phyloP scores from a whole-genome alignment of 441 rosid species.

The Geranium incanum region DNA sequence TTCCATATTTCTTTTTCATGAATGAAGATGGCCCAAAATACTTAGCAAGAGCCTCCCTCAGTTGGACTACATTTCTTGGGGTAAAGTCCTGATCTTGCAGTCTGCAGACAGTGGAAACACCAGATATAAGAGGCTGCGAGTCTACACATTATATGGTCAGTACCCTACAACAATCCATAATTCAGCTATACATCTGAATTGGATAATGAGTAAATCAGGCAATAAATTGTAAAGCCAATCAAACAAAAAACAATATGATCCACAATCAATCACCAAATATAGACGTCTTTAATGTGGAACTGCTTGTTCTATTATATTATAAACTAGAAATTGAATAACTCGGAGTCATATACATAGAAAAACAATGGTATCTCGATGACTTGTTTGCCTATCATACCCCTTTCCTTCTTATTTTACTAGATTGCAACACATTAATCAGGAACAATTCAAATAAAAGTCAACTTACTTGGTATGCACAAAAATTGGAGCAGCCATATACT shows the following conservation, averaged over 20 bases:
- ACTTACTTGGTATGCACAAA: constrained; percentile 75
- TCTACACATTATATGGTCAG: not conserved
- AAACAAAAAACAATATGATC: too few species aligned
- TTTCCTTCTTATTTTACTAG: not conserved
- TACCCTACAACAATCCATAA: not conserved
- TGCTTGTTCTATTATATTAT: not conserved
- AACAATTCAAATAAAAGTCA: constrained; percentile 14
- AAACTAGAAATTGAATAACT: not conserved
- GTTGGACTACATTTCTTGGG: constrained; percentile 29
- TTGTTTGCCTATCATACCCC: not conserved
- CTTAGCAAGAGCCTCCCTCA: constrained; percentile 39
- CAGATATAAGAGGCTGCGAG: constrained; percentile 6
- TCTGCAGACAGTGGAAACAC: constrained; percentile 30
- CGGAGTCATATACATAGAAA: not conserved
- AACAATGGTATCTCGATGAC: not conserved
- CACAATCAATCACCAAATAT: too few species aligned
- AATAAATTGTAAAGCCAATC: too few species aligned
- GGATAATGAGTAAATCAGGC: not conserved
- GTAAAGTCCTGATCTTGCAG: constrained; percentile 48
- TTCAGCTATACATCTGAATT: not conserved
- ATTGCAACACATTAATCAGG: not conserved
- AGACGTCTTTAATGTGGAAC: not conserved
- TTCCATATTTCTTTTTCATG: constrained; percentile 28
- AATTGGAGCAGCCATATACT: constrained; percentile 63
- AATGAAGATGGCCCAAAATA: constrained; percentile 52